Base-by-base conservation (phyloP, 306 rosid genomes). In the Betula pendula region DNA sequence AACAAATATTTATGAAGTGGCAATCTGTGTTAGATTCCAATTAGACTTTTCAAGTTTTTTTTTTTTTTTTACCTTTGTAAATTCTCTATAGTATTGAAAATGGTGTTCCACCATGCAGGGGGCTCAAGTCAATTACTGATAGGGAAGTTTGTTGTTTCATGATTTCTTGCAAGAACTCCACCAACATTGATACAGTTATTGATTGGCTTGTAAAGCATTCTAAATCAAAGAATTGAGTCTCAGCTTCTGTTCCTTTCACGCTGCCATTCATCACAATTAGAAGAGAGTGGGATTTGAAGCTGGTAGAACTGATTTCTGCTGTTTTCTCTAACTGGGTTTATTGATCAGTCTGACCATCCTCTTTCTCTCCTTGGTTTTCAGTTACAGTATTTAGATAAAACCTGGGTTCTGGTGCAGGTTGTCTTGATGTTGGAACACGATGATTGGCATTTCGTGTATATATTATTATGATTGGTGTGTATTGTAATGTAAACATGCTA, bases 91-190 rank as follows among this genome's bases (percentile, higher is more conserved):
- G 31, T 81, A 6, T 73, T 72, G 60, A 78, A 3, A 19, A 48
- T 29, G 50, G 10, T 24, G 45, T 72, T 82, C 79, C 44, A 58
- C 25, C 44, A 44, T 84, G 82, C 89, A 87, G 92, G 86, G 92
- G 56, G 31, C 85, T 93, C 24, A 87, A 86, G 84, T 87, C 89
- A 45, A 77, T 93, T 68, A 76, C 74, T 6, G 85, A 81, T 49
- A 81, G 87, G 77, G 92, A 93, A 79, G 90, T 91, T 74, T 85
- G 91, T 75, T 93, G 92, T 86, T 88, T 67, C 86, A 87, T 91
- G 91, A 83, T 88, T 72, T 90, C 97, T 0, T 87, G 91, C 89
- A 86, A 90, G 88, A 91, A 77, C 83, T 87, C 92, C 31, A 78
- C 92, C 72, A 91, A 88, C 84, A 85, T 85, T 43, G 91, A 85